These are phyloP conservation scores for Euphorbia corollata DNA, from an alignment of 441 rosid species.

Conservation along the genomic window DNA sequence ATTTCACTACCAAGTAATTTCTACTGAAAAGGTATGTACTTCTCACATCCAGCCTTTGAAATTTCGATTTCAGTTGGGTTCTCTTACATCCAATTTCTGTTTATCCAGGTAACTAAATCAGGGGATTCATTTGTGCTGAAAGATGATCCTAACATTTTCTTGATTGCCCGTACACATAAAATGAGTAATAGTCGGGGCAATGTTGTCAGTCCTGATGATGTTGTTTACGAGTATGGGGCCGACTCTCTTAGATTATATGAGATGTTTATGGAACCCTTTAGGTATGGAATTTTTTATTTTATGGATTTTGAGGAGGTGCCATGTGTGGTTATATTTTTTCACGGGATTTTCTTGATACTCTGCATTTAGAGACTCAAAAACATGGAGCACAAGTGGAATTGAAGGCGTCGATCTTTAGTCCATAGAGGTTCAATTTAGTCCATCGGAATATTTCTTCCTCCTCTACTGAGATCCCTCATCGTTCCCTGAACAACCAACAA, in stretches of 20 bases:
- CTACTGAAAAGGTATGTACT: slow-evolving; percentile 60
- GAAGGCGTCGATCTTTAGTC: slow-evolving; percentile 89
- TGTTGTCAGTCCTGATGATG: slow-evolving; percentile 95
- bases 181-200: slow-evolving; percentile 99
- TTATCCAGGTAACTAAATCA: slow-evolving; percentile 56
- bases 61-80: slow-evolving; percentile 9
- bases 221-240: slow-evolving; percentile 77
- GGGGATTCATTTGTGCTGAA: slow-evolving; percentile 75
- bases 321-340: slow-evolving; percentile 1
- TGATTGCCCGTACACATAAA: slow-evolving; percentile 74
- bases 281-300: slow-evolving; percentile 31
- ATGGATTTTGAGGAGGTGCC: neutral
- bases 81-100: slow-evolving; percentile 5
- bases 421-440: slow-evolving; percentile 54
- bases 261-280: slow-evolving; percentile 97
- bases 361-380: slow-evolving; percentile 77
- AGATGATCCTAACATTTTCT: slow-evolving; percentile 48
- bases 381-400: slow-evolving; percentile 91
- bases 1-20: slow-evolving; percentile 47
- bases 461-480: slow-evolving; percentile 61
- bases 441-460: slow-evolving; percentile 43
- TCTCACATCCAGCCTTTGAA: no score
- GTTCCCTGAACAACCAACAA: slow-evolving; percentile 48
- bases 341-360: slow-evolving; percentile 12
- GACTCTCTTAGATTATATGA: slow-evolving; percentile 93